Base-by-base conservation (phyloP, 768 basidiomycete species). In the Amyloporia xantha region DNA sequence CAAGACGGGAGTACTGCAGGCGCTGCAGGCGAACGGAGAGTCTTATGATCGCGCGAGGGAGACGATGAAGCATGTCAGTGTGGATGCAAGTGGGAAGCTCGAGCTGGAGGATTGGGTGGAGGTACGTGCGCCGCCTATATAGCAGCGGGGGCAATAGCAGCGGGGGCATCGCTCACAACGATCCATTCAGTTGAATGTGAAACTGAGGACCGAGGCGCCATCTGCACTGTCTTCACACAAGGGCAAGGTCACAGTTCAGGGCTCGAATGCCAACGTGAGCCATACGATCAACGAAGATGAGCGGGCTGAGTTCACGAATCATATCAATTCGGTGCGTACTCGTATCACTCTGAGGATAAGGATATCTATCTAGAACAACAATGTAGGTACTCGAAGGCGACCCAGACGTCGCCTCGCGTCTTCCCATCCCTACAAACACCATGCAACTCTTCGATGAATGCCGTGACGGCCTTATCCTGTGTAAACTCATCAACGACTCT, bases 391-490 rank as follows among this genome's bases (percentile, higher is more conserved):
- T 99, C 51, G 90, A 89, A 59, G 89, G 88, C 51, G 96, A 98
- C 63, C 63, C 81, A 26, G 96, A 96, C 64, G 74, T 98, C 47
- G 83, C 81, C 17, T 68, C 72, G 50, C 79, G 92, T 37, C 78
- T 91, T 55, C 95, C 94, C 4, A 95, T 98, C 54, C 94, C 93
- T 0, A 94, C 92, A 6, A 78, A 91, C 48, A 97, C 93, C 17
- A 96, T 98, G 94, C 96, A 99, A 58, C 77, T 99, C 54, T 98
- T 98, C 61, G 96, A 98, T 62, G 96, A 98, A 67, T 89, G 86
- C 68, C 81, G 86, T 61, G 95, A 99, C 61, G 96, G 95, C 54
- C 74, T 99, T 62, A 83, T 99, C 59, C 86, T 99, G 25, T 96
- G 89, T 69, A 98, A 97, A 76, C 84, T 98, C 56, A 92, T 98